These are phyloP conservation scores for Colletotrichum liriopes DNA, from an alignment of 2,329 filamentous ascomycete species.

Conservation along the genomic window DNA sequence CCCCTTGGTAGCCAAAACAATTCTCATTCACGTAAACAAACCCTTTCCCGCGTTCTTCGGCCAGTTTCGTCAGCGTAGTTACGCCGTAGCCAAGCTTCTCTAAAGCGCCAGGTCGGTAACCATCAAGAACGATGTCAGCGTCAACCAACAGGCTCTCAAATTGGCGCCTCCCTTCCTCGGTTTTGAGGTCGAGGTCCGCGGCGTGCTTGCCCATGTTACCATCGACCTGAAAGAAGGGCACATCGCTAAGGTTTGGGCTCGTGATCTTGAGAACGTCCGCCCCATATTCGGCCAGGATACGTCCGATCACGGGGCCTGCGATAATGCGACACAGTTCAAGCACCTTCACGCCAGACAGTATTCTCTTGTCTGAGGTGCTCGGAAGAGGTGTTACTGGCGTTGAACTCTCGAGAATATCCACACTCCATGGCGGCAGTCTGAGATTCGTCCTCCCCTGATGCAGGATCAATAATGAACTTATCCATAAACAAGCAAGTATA, in stretches of 20 bases:
- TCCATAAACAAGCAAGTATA: no score
- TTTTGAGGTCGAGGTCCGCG: constrained; percentile 74
- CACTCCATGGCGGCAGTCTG: constrained; percentile 62
- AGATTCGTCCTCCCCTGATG: constrained; percentile 62
- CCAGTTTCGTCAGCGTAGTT: constrained; percentile 66
- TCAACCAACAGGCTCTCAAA: constrained; percentile 74
- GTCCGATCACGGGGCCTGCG: constrained; percentile 80
- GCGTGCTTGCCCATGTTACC: constrained; percentile 81
- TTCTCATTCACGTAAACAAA: constrained; percentile 80
- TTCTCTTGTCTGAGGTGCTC: constrained; percentile 45
- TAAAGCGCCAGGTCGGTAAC: constrained; percentile 78
- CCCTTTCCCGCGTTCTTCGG: constrained; percentile 70
- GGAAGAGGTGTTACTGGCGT: constrained; percentile 64
- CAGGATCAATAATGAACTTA: constrained; percentile 44
- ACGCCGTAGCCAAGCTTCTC: constrained; percentile 76
- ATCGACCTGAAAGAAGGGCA: constrained; percentile 81
- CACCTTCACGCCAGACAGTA: constrained; percentile 76
- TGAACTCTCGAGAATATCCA: constrained; percentile 65
- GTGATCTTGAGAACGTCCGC: constrained; percentile 83
- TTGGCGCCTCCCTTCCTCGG: constrained; percentile 62
- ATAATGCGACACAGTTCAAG: constrained; percentile 84
- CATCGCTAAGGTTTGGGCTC: constrained; percentile 76
- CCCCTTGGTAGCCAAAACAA: constrained; percentile 75
- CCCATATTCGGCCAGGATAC: constrained; percentile 82
- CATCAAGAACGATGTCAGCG: constrained; percentile 77